Evolutionary conservation across 2,329 filamentous ascomycete species (phyloP), one percentile per base, ranked within the genome.

Genomic region (Ilyonectria mors-panacis): DNA sequence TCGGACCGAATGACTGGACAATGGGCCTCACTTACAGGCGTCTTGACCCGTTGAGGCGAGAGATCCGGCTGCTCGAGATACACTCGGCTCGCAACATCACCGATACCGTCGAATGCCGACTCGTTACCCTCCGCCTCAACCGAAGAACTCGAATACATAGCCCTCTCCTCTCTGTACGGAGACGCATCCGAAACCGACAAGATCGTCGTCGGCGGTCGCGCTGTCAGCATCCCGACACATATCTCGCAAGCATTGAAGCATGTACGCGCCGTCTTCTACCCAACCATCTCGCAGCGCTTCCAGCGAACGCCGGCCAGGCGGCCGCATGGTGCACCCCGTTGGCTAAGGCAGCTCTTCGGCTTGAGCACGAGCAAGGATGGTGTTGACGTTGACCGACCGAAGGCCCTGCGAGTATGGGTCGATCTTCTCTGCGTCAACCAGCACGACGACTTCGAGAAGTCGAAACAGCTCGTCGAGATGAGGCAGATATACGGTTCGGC

Each of bases 41-140:
- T 17, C 48, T 72, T 6, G 67, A 57, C 53, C 48, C 67, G 2
- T 48, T 68, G 5, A 47, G 56, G 47, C 63, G 71, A 62, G 79
- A 80, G 65, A 70, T 80, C 21, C 79, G 79, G 28, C 68, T 81
- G 59, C 68, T 81, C 10, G 79, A 81, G 68, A 68, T 81, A 42
- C 74, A 78, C 50, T 73, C 79, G 8, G 63, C 71, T 13, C 68
- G 63, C 28, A 70, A 67, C 67, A 66, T 78, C 58, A 71, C 70
- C 26, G 78, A 80, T 26, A 70, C 72, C 9, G 65, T 81, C 45
- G 73, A 76, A n/a, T 80, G 78, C 59, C 79, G 79, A 15, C 70
- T 81, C 28, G 69, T 81, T 28, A 78, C 75, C 23, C 65, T 75
- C 35, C 67, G 69, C 3, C 74, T 80, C 42, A 74, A 74, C 63